Evolutionary conservation across 768 basidiomycete genomes (phyloP).

Genomic region (Leccinum uliginosum): DNA sequence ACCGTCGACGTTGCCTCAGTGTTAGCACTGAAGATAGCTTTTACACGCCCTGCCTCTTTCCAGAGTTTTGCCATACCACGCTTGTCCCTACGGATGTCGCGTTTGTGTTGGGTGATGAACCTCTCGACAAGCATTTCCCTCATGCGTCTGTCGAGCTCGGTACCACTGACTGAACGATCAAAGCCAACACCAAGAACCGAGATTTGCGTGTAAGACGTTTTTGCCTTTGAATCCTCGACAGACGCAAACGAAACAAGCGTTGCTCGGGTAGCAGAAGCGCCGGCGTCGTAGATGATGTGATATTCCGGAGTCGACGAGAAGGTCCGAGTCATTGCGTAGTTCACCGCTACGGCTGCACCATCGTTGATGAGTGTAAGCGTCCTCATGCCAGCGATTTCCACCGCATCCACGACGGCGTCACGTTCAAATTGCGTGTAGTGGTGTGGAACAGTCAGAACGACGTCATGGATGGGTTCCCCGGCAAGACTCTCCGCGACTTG

Average conservation of each 20-base stretch:
- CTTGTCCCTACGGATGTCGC: constrained; percentile 66
- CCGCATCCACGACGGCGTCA: constrained; percentile 86
- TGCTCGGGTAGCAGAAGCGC: constrained; percentile 76
- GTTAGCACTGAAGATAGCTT: constrained; percentile 92
- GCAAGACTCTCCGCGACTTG: constrained; percentile 76
- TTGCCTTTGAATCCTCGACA: constrained; percentile 45
- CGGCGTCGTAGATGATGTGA: constrained; percentile 93
- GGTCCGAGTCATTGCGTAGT: constrained; percentile 94
- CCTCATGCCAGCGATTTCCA: constrained; percentile 85
- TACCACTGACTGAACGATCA: constrained; percentile 71
- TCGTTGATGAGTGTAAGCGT: constrained; percentile 87
- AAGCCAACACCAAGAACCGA: constrained; percentile 79
- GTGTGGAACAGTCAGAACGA: constrained; percentile 85
- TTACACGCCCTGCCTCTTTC: constrained; percentile 91
- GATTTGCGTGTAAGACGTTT: constrained; percentile 60
- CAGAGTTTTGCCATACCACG: constrained; percentile 89
- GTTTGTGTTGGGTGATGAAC: constrained; percentile 70
- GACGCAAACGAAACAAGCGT: constrained; percentile 68
- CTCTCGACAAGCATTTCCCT: constrained; percentile 73
- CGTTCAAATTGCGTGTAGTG: constrained; percentile 90
- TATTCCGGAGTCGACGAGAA: constrained; percentile 71
- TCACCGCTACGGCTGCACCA: constrained; percentile 92
- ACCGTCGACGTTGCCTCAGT: constrained; percentile 71
- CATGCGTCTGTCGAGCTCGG: constrained; percentile 79
- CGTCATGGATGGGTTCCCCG: constrained; percentile 76